Base-by-base conservation (phyloP, 129 eudicot species). In the Saposhnikovia divaricata region DNA sequence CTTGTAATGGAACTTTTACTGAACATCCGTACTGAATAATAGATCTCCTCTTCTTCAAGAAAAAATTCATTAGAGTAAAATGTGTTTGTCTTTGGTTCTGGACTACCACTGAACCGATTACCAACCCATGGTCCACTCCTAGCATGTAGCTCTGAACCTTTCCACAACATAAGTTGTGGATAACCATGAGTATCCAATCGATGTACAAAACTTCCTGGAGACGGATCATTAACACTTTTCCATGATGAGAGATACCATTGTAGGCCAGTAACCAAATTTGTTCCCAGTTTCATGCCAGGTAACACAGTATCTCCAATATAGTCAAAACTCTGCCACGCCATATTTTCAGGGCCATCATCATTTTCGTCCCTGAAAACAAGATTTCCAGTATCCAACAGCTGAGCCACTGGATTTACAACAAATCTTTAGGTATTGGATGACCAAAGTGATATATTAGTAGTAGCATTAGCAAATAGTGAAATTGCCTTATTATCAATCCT, bases 301-400 rank as follows among this genome's bases (percentile, higher is more conserved):
- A 51, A 51, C 59, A 51, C 18, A 51, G 59, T 51, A 51, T 51
- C 59, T 18, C 59, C 59, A 51, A 51, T 51, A 51, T 51, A 51
- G 7, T 51, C 59, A 19, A 51, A 51, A 18, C 59, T 51, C n/a
- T 51, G 59, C 59, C 59, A 51, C 4, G 9, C n/a, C 3, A 51
- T 6, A 51, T 51, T 5, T 18, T 51, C 9, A 0, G 3, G 1
- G 73, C 45, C 51, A 42, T 0, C 31, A 16, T 51, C 68, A 4
- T 45, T 53, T 12, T 39, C 61, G 47, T 74, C 69, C 44, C 78
- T 39, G 43, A 80, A 19, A 34, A 76, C 70, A 76, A 84, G 74
- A 34, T 84, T 84, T 34, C 87, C 84, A 1, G 78, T 6, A 84
- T 80, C 78, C 28, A 51, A 50, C 25, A 84, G 79, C 78, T 80